phyloP scores from a whole-genome alignment of 2,329 filamentous ascomycete species.

The Chaetomium olivaceum region DNA sequence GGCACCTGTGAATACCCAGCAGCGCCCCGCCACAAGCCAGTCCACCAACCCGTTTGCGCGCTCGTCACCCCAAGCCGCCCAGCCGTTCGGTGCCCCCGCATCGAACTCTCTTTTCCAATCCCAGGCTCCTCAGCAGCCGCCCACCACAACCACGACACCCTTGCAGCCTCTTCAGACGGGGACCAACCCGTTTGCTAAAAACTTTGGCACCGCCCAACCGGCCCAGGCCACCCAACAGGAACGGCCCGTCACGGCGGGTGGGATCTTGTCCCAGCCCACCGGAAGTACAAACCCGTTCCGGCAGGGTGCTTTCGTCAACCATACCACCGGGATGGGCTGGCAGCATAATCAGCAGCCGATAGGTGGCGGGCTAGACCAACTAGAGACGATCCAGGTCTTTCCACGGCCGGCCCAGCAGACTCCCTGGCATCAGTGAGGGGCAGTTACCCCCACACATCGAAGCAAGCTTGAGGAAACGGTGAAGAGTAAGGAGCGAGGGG shows the following conservation, averaged over 20 bases:
- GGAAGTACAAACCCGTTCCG: slow-evolving; percentile 94
- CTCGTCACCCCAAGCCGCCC: slow-evolving; percentile 48
- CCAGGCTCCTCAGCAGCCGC: slow-evolving; percentile 41
- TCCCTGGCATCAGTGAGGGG: slow-evolving; percentile 55
- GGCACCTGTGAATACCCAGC: slow-evolving; percentile 21
- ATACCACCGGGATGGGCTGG: slow-evolving; percentile 85
- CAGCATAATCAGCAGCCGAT: slow-evolving; percentile 77
- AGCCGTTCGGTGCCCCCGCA: slow-evolving; percentile 41
- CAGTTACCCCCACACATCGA: no score
- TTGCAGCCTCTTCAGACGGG: slow-evolving; percentile 55
- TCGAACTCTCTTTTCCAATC: slow-evolving; percentile 48
- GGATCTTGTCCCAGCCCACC: slow-evolving; percentile 72
- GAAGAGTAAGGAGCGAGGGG: background rate
- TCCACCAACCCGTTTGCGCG: slow-evolving; percentile 89
- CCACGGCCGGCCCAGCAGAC: slow-evolving; percentile 71
- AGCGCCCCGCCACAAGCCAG: slow-evolving; percentile 53
- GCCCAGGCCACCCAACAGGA: slow-evolving; percentile 45
- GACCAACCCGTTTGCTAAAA: slow-evolving; percentile 61
- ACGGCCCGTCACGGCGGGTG: slow-evolving; percentile 48
- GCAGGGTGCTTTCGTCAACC: slow-evolving; percentile 86
- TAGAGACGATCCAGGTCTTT: slow-evolving; percentile 82
- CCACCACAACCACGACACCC: slow-evolving; percentile 39
- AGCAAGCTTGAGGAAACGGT: background rate
- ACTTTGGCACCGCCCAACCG: slow-evolving; percentile 40
- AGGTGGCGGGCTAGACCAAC: slow-evolving; percentile 75